Percentiles rank a stretch among this genome's conserved stretches.
Evolutionary conservation across 805 yeast genomes (phyloP).

Genomic region (Tetrapisispora pingtungensis): DNA sequence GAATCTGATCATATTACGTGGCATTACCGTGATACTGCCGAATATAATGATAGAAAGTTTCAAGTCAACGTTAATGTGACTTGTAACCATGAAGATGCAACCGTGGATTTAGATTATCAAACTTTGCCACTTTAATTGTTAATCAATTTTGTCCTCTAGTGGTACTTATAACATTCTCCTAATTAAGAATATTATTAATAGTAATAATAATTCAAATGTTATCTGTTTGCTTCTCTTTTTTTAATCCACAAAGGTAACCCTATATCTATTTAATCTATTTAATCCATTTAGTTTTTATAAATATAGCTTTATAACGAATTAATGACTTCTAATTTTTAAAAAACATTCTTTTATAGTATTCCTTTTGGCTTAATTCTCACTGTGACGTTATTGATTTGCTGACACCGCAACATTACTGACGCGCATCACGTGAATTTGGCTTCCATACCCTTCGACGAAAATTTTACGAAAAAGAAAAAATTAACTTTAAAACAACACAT

Average conservation of each 20-base stretch:
- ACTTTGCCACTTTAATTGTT: slow-evolving; percentile 34
- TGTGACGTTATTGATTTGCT: background rate
- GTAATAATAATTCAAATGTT: no score
- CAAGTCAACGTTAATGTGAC: slow-evolving; percentile 52
- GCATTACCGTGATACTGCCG: slow-evolving; percentile 51
- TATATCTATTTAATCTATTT: background rate
- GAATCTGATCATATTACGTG: slow-evolving; percentile 45
- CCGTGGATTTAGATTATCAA: slow-evolving; percentile 55
- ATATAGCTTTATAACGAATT: background rate
- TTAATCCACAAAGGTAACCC: background rate
- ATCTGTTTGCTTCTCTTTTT: no score
- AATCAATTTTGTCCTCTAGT: no score
- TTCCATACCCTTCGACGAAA: background rate
- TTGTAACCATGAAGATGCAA: slow-evolving; percentile 57
- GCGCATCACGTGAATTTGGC: background rate
- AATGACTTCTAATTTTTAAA: background rate
- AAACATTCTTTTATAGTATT: no score
- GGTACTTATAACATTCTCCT: background rate
- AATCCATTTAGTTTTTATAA: background rate
- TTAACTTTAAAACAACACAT: background rate
- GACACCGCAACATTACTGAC: background rate
- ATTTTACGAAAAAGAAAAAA: background rate
- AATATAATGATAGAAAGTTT: slow-evolving; percentile 55
- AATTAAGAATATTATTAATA: no score
- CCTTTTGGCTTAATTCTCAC: no score